These are phyloP conservation scores for Aegilops longissima DNA, from an alignment of 176 grass and related monocot species.

Conservation along the genomic window DNA sequence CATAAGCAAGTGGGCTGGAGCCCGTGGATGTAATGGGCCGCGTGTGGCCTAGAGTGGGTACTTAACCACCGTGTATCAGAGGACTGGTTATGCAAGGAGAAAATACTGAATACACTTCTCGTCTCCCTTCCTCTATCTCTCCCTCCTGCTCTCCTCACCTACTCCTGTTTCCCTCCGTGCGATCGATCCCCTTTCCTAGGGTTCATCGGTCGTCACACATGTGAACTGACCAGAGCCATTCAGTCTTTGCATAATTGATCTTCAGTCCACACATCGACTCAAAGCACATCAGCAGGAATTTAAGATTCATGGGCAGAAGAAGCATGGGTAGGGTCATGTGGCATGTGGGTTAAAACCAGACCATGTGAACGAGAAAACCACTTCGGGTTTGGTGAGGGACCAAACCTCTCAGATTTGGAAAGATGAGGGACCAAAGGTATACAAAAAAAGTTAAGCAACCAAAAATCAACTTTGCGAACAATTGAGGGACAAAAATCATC, in stretches of 20 bases:
- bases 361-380: neutral
- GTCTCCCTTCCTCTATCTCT: too few relatives aligned
- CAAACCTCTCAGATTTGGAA: neutral
- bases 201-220: too few relatives aligned
- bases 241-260: neutral
- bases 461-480: neutral
- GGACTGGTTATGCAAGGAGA: too few relatives aligned
- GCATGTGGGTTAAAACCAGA: neutral
- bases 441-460: neutral
- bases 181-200: too few relatives aligned
- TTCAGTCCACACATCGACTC: neutral
- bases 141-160: too few relatives aligned
- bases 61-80: too few relatives aligned
- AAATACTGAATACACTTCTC: too few relatives aligned
- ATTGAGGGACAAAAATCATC: neutral
- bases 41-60: too few relatives aligned
- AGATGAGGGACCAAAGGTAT: neutral
- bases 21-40: too few relatives aligned
- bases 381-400: neutral
- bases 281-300: neutral
- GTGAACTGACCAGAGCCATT: too few relatives aligned
- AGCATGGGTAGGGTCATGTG: neutral
- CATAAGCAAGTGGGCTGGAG: too few relatives aligned
- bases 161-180: too few relatives aligned
- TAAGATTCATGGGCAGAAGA: neutral